Percentiles rank a stretch among this genome's conserved stretches.
Evolutionary conservation across 2,329 filamentous ascomycete genomes (phyloP).

Genomic region (Talaromyces sp.): DNA sequence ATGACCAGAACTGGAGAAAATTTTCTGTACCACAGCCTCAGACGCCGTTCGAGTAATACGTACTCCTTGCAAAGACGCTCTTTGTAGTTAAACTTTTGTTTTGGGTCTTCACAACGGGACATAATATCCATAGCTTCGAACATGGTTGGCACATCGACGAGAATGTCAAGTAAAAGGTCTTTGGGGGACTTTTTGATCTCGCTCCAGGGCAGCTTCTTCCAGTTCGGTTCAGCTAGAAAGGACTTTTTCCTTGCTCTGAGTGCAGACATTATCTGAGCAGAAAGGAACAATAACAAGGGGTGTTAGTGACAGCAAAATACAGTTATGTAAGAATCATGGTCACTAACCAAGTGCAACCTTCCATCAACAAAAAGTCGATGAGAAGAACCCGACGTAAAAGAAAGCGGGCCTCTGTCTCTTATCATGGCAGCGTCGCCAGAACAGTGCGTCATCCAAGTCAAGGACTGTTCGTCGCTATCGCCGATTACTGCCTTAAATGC

Average conservation of each 20-base stretch:
- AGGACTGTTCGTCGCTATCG: background rate
- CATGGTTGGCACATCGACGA: background rate
- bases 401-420: background rate
- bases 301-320: background rate
- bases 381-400: background rate
- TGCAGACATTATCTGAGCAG: background rate
- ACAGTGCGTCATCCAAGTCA: background rate
- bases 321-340: background rate
- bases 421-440: background rate
- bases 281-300: background rate
- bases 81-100: background rate
- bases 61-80: background rate
- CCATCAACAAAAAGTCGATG: slow-evolving; percentile 2
- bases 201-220: background rate
- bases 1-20: background rate
- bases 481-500: background rate
- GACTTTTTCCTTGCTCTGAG: background rate
- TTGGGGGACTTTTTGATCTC: background rate
- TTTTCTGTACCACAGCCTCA: background rate
- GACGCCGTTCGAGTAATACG: background rate
- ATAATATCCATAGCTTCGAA: background rate
- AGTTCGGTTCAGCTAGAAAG: background rate
- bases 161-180: background rate
- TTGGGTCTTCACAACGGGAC: background rate
- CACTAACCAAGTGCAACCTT: background rate